Evolutionary conservation across 2,329 filamentous ascomycete genomes (phyloP), one percentile per base, ranked within the genome.

Genomic region (Fusarium subtropicale): DNA sequence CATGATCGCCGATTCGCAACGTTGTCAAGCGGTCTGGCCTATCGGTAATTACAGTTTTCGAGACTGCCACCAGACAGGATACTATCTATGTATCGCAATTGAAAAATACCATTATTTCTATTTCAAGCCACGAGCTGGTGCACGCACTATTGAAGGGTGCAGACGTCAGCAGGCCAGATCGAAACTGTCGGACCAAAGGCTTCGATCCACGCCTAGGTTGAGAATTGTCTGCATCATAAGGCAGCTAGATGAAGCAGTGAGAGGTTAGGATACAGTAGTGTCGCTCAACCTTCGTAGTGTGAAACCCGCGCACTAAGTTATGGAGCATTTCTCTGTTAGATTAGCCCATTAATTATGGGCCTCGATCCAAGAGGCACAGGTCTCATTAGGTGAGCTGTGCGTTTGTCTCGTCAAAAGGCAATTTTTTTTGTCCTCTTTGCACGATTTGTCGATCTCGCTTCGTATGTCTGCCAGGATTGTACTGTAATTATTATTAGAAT

Each of bases 1-100:
- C 55, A 53, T 64, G 64, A 69, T 74, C 67, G 71, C 69, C 67
- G 64, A 72, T 73, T 72, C 60, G 41, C 42, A 50, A 51, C 50
- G 58, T 63, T 28, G 56, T 62, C 26, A 48, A 61, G 71, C 66
- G 69, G 68, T 64, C 71, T 68, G 50, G 47, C 50, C 60, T 69
- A 31, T 41, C 38, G 42, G 53, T 47, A 70, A 59, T 51, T 55
- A 30, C 55, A 34, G 41, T 30, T 18, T 36, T 46, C 41, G 22
- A 41, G 28, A 36, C 41, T 63, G 48, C 24, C 22, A 18, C 24
- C 7, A 16, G 24, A 34, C 47, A 15, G 20, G 39, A 54, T 45
- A 34, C 28, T 30, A 30, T 30, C 28, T 30, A 30, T 30, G 38
- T 30, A 50, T 59, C 28, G 41, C 34, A 36, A 50, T 31, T 53